Conservation (phyloP, 345 rosid genomes). For the Eucalyptus erythrocorys region DNA sequence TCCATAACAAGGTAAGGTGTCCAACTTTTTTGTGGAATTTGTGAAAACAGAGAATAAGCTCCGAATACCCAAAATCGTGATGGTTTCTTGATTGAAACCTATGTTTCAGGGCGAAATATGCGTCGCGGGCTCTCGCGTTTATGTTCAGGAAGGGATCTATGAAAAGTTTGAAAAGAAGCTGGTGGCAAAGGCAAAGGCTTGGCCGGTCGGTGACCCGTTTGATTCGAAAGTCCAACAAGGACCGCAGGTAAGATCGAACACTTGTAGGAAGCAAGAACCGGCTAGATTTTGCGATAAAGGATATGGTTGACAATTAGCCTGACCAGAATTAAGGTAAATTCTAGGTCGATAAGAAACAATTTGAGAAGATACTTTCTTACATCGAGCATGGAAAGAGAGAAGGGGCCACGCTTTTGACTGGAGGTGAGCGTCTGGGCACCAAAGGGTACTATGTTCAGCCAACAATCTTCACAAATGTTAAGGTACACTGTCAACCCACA, state of each 20-base stretch:
- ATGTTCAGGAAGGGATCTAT: constrained; percentile 71
- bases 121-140: constrained; percentile 66
- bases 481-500: constrained; percentile 15
- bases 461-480: constrained; percentile 53
- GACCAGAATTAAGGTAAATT: background rate
- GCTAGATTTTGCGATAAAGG: background rate
- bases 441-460: constrained; percentile 67
- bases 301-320: background rate
- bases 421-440: constrained; percentile 35
- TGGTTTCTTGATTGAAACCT: background rate
- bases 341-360: constrained; percentile 47
- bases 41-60: background rate
- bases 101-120: constrained; percentile 59
- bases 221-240: constrained; percentile 37
- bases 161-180: constrained; percentile 38
- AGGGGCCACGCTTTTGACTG: constrained; percentile 55
- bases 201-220: constrained; percentile 71
- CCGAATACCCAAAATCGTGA: background rate
- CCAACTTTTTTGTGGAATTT: background rate
- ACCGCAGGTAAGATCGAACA: constrained; percentile 49
- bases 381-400: constrained; percentile 56
- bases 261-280: background rate
- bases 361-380: constrained; percentile 42
- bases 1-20: constrained; percentile 35
- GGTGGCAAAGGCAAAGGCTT: constrained; percentile 38